Percentiles rank a stretch among this genome's conserved stretches.
Conservation (phyloP, 2,329 filamentous ascomycete species). For the Penicillium olsonii region DNA sequence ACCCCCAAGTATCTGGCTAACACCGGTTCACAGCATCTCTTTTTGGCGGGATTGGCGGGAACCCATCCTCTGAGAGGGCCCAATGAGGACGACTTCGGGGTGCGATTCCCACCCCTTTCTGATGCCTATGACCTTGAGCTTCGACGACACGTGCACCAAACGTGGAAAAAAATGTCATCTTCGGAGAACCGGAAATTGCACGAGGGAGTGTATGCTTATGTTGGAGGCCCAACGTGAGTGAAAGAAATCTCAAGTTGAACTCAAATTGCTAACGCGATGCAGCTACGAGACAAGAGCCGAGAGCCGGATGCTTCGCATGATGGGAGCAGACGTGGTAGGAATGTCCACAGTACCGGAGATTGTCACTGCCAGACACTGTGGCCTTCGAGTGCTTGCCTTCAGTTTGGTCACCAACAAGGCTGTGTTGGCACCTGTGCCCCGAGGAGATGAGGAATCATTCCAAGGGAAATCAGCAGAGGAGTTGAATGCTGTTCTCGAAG, state of each 20-base stretch:
- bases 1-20: slow-evolving; percentile 14
- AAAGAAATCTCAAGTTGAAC: not conserved
- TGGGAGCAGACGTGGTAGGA: slow-evolving; percentile 69
- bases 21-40: slow-evolving; percentile 55
- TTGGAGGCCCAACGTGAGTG: slow-evolving; percentile 61
- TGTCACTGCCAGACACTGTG: slow-evolving; percentile 64
- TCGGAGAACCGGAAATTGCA: slow-evolving; percentile 56
- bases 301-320: slow-evolving; percentile 60
- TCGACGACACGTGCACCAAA: slow-evolving; percentile 57
- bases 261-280: slow-evolving; percentile 16
- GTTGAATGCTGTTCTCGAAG: slow-evolving; percentile 56
- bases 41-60: slow-evolving; percentile 63
- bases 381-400: slow-evolving; percentile 64
- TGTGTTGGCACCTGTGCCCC: slow-evolving; percentile 59
- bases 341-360: slow-evolving; percentile 73
- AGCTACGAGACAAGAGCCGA: slow-evolving; percentile 67
- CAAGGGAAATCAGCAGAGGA: slow-evolving; percentile 53
- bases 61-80: slow-evolving; percentile 63
- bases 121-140: slow-evolving; percentile 67
- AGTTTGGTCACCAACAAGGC: slow-evolving; percentile 68
- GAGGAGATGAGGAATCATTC: slow-evolving; percentile 59
- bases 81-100: slow-evolving; percentile 63
- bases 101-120: slow-evolving; percentile 64
- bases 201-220: slow-evolving; percentile 67
- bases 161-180: slow-evolving; percentile 55